Conservation (phyloP, 305 asterid genomes). For the Salvia sclarea region DNA sequence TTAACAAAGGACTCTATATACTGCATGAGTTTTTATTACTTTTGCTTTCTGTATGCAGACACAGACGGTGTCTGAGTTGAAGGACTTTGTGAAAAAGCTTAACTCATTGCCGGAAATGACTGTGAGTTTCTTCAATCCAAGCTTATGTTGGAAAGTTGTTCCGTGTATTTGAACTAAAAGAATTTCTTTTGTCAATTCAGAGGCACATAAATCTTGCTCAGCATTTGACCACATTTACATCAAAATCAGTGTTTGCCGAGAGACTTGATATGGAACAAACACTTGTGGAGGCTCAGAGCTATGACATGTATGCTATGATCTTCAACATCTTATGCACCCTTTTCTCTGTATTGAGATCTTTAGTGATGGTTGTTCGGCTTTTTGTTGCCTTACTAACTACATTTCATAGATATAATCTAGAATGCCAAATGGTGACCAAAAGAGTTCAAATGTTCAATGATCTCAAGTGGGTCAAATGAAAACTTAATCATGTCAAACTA, state of each 20-base stretch:
- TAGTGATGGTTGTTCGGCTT: constrained; percentile 8
- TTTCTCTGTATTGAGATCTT: constrained; percentile 26
- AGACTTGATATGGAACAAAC: constrained; percentile 97
- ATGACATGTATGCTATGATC: constrained; percentile 66
- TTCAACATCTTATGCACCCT: constrained; percentile 6
- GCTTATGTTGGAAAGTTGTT: constrained; percentile 23
- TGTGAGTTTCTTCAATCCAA: constrained; percentile 49
- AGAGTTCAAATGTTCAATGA: neutral
- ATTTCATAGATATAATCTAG: constrained; percentile 11
- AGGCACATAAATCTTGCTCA: constrained; percentile 98
- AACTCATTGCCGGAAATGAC: constrained; percentile 98
- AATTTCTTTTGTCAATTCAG: constrained; percentile 48
- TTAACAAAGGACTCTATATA: constrained; percentile 16
- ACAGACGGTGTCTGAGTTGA: constrained; percentile 90
- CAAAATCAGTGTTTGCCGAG: constrained; percentile 80
- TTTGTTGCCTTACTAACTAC: constrained; percentile 12
- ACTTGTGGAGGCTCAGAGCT: constrained; percentile 89
- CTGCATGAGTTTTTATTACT: constrained; percentile 2
- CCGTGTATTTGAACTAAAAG: constrained; percentile 28
- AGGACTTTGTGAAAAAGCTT: constrained; percentile 98
- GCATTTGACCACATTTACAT: constrained; percentile 80
- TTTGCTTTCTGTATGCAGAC: constrained; percentile 55
- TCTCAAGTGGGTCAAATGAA: neutral
- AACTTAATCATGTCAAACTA: constrained; percentile 5
- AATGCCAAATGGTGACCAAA: constrained; percentile 3